phyloP scores from a whole-genome alignment of 139 green algal genomes.

The Chlorokybus atmophyticus region DNA sequence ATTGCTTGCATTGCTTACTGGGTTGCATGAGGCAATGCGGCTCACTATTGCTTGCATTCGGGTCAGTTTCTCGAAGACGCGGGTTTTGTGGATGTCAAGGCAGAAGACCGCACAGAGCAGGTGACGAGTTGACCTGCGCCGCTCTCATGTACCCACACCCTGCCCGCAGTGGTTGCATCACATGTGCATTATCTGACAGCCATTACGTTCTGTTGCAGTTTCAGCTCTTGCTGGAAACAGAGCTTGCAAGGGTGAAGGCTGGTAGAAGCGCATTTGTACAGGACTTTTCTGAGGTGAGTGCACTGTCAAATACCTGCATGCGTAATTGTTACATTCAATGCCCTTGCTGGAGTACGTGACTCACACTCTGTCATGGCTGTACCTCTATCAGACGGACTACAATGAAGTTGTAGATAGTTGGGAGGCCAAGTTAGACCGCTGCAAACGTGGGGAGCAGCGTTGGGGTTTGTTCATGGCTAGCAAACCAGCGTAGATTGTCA shows the following conservation, averaged over 20 bases:
- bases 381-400: slow-evolving; percentile 24
- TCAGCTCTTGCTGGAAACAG: slow-evolving; percentile 27
- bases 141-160: background rate
- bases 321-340: slow-evolving; percentile 2
- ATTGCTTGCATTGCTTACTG: background rate
- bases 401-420: slow-evolving; percentile 42
- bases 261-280: slow-evolving; percentile 29
- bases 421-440: slow-evolving; percentile 54
- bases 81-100: slow-evolving; percentile 7
- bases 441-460: slow-evolving; percentile 36
- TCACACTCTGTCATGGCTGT: background rate
- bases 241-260: slow-evolving; percentile 32
- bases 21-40: background rate
- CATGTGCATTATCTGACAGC: background rate
- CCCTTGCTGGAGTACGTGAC: background rate
- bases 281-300: slow-evolving; percentile 29
- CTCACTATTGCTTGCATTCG: background rate
- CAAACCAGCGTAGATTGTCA: slow-evolving; percentile 21
- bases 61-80: slow-evolving; percentile 10
- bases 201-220: slow-evolving; percentile 23
- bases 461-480: slow-evolving; percentile 49
- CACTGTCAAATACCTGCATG: background rate
- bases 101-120: slow-evolving; percentile 8
- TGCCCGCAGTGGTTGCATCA: background rate
- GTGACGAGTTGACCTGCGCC: background rate